These are phyloP conservation scores for Trichaptum fuscoviolaceum DNA, from an alignment of 768 basidiomycete species.

Conservation along the genomic window DNA sequence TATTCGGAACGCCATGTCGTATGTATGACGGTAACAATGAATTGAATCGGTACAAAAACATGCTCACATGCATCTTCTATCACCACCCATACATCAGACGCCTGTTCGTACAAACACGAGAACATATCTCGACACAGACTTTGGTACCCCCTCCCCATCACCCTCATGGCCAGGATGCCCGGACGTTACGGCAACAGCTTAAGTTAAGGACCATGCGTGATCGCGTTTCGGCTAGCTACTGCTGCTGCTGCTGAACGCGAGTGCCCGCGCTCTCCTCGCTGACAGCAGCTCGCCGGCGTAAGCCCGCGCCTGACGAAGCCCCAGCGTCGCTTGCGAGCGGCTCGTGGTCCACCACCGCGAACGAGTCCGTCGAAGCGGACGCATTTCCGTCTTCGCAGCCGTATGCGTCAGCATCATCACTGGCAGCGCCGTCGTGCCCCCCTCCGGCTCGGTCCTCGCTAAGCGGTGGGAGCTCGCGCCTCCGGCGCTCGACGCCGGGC, in stretches of 20 bases:
- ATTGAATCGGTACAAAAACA: neutral
- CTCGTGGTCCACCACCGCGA: neutral
- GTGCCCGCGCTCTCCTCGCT: neutral
- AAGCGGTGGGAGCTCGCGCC: neutral
- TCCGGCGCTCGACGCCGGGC: constrained; percentile 36
- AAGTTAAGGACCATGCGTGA: neutral
- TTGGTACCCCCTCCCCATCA: neutral
- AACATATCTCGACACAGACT: neutral
- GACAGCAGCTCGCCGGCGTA: neutral
- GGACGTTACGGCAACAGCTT: neutral
- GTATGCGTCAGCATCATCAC: neutral
- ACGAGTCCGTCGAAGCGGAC: neutral
- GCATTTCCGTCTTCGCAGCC: neutral
- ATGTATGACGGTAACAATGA: neutral
- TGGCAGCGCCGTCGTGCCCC: neutral
- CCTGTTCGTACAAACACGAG: neutral
- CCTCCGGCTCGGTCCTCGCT: neutral
- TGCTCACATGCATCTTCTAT: neutral
- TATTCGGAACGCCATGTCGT: neutral
- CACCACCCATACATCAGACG: neutral
- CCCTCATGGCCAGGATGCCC: neutral
- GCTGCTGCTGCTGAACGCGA: neutral
- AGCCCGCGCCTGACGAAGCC: neutral
- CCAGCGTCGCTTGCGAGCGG: too few species aligned
- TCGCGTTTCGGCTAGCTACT: neutral